Evolutionary conservation across 352 stramenopile species (phyloP), one percentile per base, ranked within the genome.

Genomic region (Pilasporangium apinafurcum): DNA sequence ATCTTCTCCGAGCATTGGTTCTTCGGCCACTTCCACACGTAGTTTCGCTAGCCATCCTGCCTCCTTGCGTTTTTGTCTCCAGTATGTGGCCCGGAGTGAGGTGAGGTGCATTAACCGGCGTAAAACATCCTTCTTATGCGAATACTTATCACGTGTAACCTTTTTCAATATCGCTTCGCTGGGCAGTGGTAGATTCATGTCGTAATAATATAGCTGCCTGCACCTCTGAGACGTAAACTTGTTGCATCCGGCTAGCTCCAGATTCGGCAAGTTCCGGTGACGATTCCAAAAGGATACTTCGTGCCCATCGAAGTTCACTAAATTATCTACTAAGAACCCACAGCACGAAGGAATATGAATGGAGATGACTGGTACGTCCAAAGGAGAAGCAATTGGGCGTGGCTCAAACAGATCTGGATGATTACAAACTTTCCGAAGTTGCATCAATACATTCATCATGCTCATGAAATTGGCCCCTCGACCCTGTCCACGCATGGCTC

Each of bases 361-460:
- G 2, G 38, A 38, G 17, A 86, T 48, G 37, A 47, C 41, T 0
- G 55, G 43, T 65, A 92, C 72, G 51, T 92, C 80, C 53, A 98
- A 96, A 29, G 97, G 95, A n/a, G 95, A 98, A 9, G 80, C 65
- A 30, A 99, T 98, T 7, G 95, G 92, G n/a, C 97, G 71, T 1
- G 71, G 71, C 24, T 99, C 96, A 65, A 99, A 99, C 28, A 99
- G 70, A 65, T 99, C 96, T n/a, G 96, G 96, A 54, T 99, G 96
- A 54, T 99, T 99, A 63, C 87, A 96, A 12, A 96, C 83, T 61
- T 99, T 99, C 26, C 96, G 80, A 9, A 99, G 71, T 59, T 99
- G 95, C 96, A 99, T 99, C 7, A 99, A 72, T 12, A 99, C 93
- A 49, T 98, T 98, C 96, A 99, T 99, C 95, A 99, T 99, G 56